A percentile compares a stretch with the other conserved stretches of the same genome.
Conservation (phyloP, 306 rosid species). For the Cicer cuneatum region DNA sequence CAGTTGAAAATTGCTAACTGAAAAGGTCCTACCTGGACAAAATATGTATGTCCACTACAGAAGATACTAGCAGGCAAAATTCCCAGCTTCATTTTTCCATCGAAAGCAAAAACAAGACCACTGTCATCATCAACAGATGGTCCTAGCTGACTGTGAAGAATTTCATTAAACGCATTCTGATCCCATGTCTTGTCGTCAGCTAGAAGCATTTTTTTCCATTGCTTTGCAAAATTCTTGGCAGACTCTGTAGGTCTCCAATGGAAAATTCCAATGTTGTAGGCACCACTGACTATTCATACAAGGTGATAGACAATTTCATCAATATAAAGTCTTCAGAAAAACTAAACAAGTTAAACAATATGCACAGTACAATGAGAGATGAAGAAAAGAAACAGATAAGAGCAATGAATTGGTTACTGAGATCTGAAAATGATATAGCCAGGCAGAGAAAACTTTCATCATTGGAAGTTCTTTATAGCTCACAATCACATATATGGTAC, state of each 20-base stretch:
- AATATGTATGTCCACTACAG: slow-evolving; percentile 95
- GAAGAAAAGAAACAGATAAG: slow-evolving; percentile 14
- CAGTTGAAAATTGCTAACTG: slow-evolving; percentile 24
- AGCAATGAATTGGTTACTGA: slow-evolving; percentile 21
- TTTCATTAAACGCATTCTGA: slow-evolving; percentile 88
- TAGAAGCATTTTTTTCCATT: slow-evolving; percentile 85
- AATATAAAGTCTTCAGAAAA: slow-evolving; percentile 32
- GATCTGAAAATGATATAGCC: slow-evolving; percentile 26
- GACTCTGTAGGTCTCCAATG: slow-evolving; percentile 94
- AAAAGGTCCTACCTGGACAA: slow-evolving; percentile 75
- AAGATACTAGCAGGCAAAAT: slow-evolving; percentile 91
- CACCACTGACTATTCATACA: slow-evolving; percentile 68
- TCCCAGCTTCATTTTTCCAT: slow-evolving; percentile 91
- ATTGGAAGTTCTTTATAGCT: slow-evolving; percentile 19
- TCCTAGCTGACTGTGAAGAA: slow-evolving; percentile 72
- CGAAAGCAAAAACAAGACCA: slow-evolving; percentile 80
- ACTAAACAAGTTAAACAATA: slow-evolving; percentile 19
- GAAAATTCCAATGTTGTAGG: slow-evolving; percentile 93
- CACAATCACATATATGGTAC: not conserved
- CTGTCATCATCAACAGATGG: slow-evolving; percentile 79
- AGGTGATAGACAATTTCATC: slow-evolving; percentile 25
- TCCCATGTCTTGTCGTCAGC: slow-evolving; percentile 93
- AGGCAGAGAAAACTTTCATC: slow-evolving; percentile 4
- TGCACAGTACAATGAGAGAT: slow-evolving; percentile 30
- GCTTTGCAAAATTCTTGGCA: slow-evolving; percentile 78